Percentiles rank a stretch among this genome's conserved stretches.
phyloP scores from a whole-genome alignment of 257 asterid species.

The Catharanthus roseus region DNA sequence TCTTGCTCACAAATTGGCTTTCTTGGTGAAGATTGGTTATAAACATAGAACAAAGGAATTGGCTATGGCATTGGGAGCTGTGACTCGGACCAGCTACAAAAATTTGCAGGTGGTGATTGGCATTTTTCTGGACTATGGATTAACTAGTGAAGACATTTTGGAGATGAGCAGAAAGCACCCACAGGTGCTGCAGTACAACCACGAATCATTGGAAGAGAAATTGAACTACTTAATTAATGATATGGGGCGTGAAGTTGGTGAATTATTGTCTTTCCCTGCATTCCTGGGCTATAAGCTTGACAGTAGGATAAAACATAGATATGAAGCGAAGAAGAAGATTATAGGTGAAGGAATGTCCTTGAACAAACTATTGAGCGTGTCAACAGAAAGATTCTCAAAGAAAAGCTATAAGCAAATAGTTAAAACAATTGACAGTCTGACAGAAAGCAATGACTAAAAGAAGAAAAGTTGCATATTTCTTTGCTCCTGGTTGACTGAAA shows the following conservation, averaged over 20 bases:
- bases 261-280: slow-evolving; percentile 76
- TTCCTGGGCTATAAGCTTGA: slow-evolving; percentile 90
- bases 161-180: slow-evolving; percentile 92
- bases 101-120: slow-evolving; percentile 71
- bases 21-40: slow-evolving; percentile 74
- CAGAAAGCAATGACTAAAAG: slow-evolving; percentile 13
- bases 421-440: slow-evolving; percentile 14
- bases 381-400: slow-evolving; percentile 57
- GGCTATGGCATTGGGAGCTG: slow-evolving; percentile 91
- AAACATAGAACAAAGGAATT: slow-evolving; percentile 52
- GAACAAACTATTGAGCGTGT: slow-evolving; percentile 73
- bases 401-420: slow-evolving; percentile 34
- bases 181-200: slow-evolving; percentile 76
- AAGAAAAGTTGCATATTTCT: too few relatives aligned
- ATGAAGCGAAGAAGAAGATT: slow-evolving; percentile 51
- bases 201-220: slow-evolving; percentile 72
- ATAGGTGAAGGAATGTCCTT: slow-evolving; percentile 77
- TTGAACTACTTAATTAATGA: slow-evolving; percentile 71
- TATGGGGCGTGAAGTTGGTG: slow-evolving; percentile 86
- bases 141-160: slow-evolving; percentile 60
- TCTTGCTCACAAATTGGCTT: slow-evolving; percentile 54
- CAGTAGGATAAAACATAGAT: slow-evolving; percentile 74
- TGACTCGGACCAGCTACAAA: slow-evolving; percentile 82
- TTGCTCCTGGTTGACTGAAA: too few relatives aligned
- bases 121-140: slow-evolving; percentile 59